Base-by-base conservation (phyloP, 78 protist species). In the slime mould (Dictyostelium discoideum) region DNA sequence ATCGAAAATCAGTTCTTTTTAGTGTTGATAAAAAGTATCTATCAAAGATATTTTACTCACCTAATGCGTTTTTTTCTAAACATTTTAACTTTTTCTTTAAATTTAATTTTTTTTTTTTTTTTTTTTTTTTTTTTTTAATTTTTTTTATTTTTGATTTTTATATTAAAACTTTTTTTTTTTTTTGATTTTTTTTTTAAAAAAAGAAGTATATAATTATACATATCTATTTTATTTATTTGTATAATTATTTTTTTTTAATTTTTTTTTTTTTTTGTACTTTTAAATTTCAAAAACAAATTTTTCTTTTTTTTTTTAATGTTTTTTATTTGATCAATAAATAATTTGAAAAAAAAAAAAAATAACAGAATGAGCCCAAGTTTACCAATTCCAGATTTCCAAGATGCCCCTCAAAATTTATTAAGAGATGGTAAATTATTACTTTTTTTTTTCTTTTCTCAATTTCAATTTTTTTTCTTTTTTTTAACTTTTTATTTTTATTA, bases 341-440 rank as follows among this genome's bases (percentile, higher is more conserved):
- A n/a, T 8, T 3, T 18, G 10, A 22, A 63, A 65, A 20, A 69
- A n/a, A n/a, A n/a, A n/a, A 69, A 69, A 24, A 8, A n/a, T 11
- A 69, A 69, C 77, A 44, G 42, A 69, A 90, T 90, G 95, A 72
- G 85, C n/a, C 95, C 95, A 90, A 69, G 37, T 26, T 73, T 83
- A 73, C 95, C 95, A 54, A 37, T 82, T 22, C 89, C 88, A 37
- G 81, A 90, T 82, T 82, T 90, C 39, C 85, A 80, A 72, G 88
- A 90, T 90, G 84, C 50, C 2, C 39, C 87, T 4, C 79, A 42
- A 50, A 90, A 90, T 82, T 32, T 10, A 18, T 7, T 69, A n/a
- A 90, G 88, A 90, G 86, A 90, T 82, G 94, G 94, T 89, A 88
- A 7, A 5, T 65, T 46, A 10, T 9, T 6, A 46, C 6, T 14